A percentile compares a stretch with the other conserved stretches of the same genome.
These are phyloP conservation scores for Scenedesmus sp. DNA, from an alignment of 163 green algal genomes.

Conservation along the genomic window DNA sequence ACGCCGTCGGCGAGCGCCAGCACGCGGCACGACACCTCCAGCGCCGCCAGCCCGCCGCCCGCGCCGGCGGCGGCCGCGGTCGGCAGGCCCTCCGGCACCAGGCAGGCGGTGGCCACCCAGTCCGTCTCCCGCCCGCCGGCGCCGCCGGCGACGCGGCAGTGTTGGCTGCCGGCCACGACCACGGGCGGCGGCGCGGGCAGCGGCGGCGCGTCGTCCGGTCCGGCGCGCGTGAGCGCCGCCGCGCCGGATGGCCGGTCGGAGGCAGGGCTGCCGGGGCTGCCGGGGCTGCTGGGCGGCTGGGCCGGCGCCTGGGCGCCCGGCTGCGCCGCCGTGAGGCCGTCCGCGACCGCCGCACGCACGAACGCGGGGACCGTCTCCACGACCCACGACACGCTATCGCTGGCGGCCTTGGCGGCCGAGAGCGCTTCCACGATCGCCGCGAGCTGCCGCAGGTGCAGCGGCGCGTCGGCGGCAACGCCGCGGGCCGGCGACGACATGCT, in stretches of 20 bases:
- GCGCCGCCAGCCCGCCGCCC: constrained; percentile 7
- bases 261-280: no score
- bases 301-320: no score
- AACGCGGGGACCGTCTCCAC: constrained; percentile 8
- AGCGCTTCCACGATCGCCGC: not conserved
- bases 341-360: not conserved
- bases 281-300: no score
- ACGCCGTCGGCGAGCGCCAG: constrained; percentile 11
- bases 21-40: constrained; percentile 34
- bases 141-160: not conserved
- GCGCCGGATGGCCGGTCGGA: no score
- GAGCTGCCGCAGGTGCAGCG: constrained; percentile 26
- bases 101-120: constrained; percentile 20
- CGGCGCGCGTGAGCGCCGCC: no score
- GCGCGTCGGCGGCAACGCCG: no score
- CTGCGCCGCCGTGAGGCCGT: not conserved
- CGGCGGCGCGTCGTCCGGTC: no score
- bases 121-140: not conserved
- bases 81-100: constrained; percentile 16
- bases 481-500: no score
- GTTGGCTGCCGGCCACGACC: constrained; percentile 5
- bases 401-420: no score
- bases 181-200: not conserved
- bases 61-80: constrained; percentile 18
- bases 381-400: constrained; percentile 23